These are phyloP conservation scores for Fusarium setosum DNA, from an alignment of 2,329 filamentous ascomycete genomes.

Conservation along the genomic window DNA sequence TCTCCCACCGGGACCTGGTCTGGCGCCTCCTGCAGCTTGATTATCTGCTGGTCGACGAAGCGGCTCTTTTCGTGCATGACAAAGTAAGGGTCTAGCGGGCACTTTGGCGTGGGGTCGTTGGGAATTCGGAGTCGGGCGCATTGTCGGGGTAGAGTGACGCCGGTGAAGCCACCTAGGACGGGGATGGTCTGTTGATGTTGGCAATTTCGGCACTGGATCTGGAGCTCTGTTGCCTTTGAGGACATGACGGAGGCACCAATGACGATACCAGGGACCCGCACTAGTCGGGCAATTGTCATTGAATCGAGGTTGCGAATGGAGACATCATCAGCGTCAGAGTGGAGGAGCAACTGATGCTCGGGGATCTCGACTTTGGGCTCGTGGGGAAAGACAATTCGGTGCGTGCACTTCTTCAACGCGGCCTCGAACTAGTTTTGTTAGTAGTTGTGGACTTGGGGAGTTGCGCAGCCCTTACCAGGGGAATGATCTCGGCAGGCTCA, in stretches of 20 bases:
- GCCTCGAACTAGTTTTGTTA: constrained; percentile 78
- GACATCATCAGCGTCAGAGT: constrained; percentile 89
- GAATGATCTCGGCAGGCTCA: constrained; percentile 92
- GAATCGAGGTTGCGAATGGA: constrained; percentile 96
- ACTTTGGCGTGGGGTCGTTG: constrained; percentile 78
- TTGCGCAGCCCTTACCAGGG: constrained; percentile 70
- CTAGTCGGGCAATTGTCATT: constrained; percentile 91
- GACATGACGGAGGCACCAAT: constrained; percentile 97
- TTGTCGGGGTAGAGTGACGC: constrained; percentile 83
- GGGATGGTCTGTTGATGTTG: constrained; percentile 76
- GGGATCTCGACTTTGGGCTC: constrained; percentile 76
- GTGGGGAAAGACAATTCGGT: constrained; percentile 90
- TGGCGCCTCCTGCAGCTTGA: constrained; percentile 97
- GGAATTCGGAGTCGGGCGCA: constrained; percentile 74
- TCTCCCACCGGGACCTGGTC: constrained; percentile 98
- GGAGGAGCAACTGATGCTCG: constrained; percentile 92
- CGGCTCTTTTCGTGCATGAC: constrained; percentile 93
- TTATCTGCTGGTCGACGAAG: constrained; percentile 97
- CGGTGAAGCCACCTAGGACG: constrained; percentile 87
- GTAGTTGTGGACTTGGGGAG: not conserved
- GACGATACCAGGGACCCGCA: constrained; percentile 95
- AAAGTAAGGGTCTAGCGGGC: constrained; percentile 94
- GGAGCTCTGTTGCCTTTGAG: constrained; percentile 89
- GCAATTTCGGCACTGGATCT: constrained; percentile 91
- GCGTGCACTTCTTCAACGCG: constrained; percentile 90